A percentile compares a stretch with the other conserved stretches of the same genome.
Evolutionary conservation across 768 basidiomycete genomes (phyloP).

Genomic region (Boletus reticuloceps): DNA sequence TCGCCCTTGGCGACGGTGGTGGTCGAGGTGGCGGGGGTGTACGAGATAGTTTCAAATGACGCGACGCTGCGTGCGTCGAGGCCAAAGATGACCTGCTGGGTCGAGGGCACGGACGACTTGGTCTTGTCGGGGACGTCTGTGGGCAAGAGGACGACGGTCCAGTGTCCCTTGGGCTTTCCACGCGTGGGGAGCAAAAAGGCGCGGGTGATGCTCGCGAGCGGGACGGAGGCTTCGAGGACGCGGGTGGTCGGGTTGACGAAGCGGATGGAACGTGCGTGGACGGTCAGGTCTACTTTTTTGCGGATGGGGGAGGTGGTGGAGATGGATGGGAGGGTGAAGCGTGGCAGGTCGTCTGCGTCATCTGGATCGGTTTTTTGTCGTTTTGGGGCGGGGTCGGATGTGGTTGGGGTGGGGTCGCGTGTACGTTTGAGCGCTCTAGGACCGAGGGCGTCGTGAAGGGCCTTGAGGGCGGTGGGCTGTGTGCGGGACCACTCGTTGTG

Average conservation of each 20-base stretch:
- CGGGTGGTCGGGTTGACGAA: conserved; percentile 52
- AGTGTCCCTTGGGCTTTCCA: conserved; percentile 68
- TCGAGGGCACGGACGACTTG: conserved; percentile 34
- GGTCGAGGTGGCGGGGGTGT: conserved; percentile 26
- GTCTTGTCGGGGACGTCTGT: conserved; percentile 49
- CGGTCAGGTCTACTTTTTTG: conserved; percentile 68
- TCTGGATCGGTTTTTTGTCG: conserved; percentile 19
- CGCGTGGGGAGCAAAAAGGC: conserved; percentile 75
- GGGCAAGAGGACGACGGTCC: conserved; percentile 66
- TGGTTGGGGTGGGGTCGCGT: conserved; percentile 15
- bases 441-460: conserved; percentile 14
- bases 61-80: conserved; percentile 55
- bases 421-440: conserved; percentile 20
- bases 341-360: conserved; percentile 37
- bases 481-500: conserved; percentile 24
- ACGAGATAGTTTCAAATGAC: conserved; percentile 43
- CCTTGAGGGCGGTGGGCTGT: conserved; percentile 22
- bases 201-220: conserved; percentile 49
- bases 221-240: conserved; percentile 47
- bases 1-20: conserved; percentile 47
- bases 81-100: conserved; percentile 67
- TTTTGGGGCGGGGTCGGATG: conserved; percentile 12
- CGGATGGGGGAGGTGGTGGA: conserved; percentile 73
- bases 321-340: conserved; percentile 60
- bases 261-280: conserved; percentile 49